Evolutionary conservation across 1,139 yeast species (phyloP).

Genomic region (Pichia sp.): DNA sequence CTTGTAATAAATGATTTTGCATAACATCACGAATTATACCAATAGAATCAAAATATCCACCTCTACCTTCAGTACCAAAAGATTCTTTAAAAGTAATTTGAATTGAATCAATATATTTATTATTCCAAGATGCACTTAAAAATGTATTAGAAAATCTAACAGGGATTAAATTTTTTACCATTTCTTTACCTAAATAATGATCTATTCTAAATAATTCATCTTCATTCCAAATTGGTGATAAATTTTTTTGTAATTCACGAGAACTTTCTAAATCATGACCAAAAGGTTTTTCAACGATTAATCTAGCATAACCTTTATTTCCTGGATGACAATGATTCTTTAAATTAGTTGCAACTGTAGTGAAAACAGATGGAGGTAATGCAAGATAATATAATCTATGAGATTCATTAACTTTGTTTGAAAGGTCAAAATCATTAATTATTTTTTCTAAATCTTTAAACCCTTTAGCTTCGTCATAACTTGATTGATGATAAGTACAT

Average conservation of each 20-base stretch:
- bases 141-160: slow-evolving; percentile 86
- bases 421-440: slow-evolving; percentile 55
- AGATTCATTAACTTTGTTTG: slow-evolving; percentile 40
- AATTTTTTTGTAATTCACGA: slow-evolving; percentile 64
- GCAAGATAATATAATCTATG: slow-evolving; percentile 88
- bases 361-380: slow-evolving; percentile 89
- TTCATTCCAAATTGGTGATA: slow-evolving; percentile 84
- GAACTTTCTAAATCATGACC: slow-evolving; percentile 85
- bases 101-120: slow-evolving; percentile 65
- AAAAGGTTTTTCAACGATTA: slow-evolving; percentile 95
- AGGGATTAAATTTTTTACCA: slow-evolving; percentile 89
- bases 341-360: slow-evolving; percentile 67
- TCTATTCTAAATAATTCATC: slow-evolving; percentile 93
- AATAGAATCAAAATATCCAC: slow-evolving; percentile 92
- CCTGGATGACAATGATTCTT: slow-evolving; percentile 63
- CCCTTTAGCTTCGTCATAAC: slow-evolving; percentile 75
- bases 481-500: slow-evolving; percentile 66
- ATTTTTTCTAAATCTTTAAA: slow-evolving; percentile 49
- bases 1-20: slow-evolving; percentile 96
- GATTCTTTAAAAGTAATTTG: slow-evolving; percentile 94
- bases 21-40: slow-evolving; percentile 97
- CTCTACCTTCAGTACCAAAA: slow-evolving; percentile 97
- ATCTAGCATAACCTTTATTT: slow-evolving; percentile 54
- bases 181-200: slow-evolving; percentile 95
- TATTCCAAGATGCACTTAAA: slow-evolving; percentile 82